phyloP scores from a whole-genome alignment of 768 basidiomycete genomes.

The Sutorius australiensis region DNA sequence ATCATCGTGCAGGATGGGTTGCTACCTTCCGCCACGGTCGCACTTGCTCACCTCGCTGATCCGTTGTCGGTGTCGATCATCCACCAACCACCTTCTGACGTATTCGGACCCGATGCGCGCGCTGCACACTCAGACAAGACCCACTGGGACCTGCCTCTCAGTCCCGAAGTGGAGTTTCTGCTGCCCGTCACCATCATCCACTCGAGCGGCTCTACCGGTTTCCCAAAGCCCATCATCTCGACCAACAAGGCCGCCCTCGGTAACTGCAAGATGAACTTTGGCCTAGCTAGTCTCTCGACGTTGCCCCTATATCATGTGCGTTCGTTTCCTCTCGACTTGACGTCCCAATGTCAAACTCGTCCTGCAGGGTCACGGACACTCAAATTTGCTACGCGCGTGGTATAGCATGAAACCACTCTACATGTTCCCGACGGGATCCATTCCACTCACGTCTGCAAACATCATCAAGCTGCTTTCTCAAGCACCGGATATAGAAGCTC shows the following conservation, averaged over 20 bases:
- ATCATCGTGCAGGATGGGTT: conserved; percentile 20
- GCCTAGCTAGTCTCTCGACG: conserved; percentile 19
- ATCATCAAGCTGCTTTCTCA: conserved; percentile 37
- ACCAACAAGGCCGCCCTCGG: conserved; percentile 36
- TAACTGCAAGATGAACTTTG: conserved; percentile 34
- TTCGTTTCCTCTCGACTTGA: background rate
- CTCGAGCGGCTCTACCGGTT: conserved; percentile 41
- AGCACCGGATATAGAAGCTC: conserved; percentile 30
- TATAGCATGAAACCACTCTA: conserved; percentile 40
- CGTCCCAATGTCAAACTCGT: background rate
- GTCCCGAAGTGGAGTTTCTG: conserved; percentile 19
- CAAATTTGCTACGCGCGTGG: conserved; percentile 39
- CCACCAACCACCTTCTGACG: conserved; percentile 18
- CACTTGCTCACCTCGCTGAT: conserved; percentile 18
- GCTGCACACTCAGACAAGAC: conserved; percentile 19
- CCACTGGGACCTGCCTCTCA: conserved; percentile 18
- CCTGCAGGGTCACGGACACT: conserved; percentile 22
- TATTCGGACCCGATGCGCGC: conserved; percentile 17
- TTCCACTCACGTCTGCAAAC: conserved; percentile 45
- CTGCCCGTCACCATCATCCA: conserved; percentile 23
- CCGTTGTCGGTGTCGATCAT: conserved; percentile 21
- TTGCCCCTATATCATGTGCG: conserved; percentile 34
- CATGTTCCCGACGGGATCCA: conserved; percentile 39
- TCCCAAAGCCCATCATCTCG: conserved; percentile 41
- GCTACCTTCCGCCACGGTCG: conserved; percentile 11